Percentiles rank a stretch among this genome's conserved stretches.
Evolutionary conservation across 176 grass and related monocot genomes (phyloP).

Genomic region (Puya raimondii): DNA sequence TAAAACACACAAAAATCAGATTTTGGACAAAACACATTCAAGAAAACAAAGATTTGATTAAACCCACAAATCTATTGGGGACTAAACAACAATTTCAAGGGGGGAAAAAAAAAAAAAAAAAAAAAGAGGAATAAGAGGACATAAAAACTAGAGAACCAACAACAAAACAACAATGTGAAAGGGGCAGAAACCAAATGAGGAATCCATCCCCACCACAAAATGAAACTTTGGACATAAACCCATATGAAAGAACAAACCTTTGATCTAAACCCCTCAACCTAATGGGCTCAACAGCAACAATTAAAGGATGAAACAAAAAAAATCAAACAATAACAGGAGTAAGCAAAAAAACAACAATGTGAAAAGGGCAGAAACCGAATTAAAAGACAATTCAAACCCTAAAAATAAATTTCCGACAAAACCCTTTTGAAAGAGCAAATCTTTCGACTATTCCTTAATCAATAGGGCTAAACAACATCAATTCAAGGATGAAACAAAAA

Average conservation of each 20-base stretch:
- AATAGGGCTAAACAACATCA: no score
- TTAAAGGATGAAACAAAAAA: no score
- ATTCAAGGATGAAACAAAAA: no score
- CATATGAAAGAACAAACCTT: not conserved
- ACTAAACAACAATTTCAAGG: not conserved
- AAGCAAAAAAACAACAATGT: no score
- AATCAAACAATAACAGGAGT: no score
- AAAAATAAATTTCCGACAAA: slow-evolving; percentile 9
- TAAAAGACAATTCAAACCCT: not conserved
- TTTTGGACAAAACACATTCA: slow-evolving; percentile 9
- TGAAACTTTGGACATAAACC: slow-evolving; percentile 2
- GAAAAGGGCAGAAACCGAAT: no score
- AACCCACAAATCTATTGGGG: not conserved
- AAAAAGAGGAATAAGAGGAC: slow-evolving; percentile 1
- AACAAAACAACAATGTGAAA: not conserved
- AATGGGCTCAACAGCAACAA: no score
- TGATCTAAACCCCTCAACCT: not conserved
- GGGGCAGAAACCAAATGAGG: not conserved
- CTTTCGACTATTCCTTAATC: not conserved
- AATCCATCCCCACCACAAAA: not conserved
- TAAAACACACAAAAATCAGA: slow-evolving; percentile 8
- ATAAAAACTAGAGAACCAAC: not conserved
- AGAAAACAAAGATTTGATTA: slow-evolving; percentile 18
- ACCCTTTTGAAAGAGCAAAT: not conserved
- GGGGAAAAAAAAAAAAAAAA: not conserved